Evolutionary conservation across 495 filamentous ascomycete species (phyloP), one percentile per base, ranked within the genome.

Genomic region (Penicillium lagena): DNA sequence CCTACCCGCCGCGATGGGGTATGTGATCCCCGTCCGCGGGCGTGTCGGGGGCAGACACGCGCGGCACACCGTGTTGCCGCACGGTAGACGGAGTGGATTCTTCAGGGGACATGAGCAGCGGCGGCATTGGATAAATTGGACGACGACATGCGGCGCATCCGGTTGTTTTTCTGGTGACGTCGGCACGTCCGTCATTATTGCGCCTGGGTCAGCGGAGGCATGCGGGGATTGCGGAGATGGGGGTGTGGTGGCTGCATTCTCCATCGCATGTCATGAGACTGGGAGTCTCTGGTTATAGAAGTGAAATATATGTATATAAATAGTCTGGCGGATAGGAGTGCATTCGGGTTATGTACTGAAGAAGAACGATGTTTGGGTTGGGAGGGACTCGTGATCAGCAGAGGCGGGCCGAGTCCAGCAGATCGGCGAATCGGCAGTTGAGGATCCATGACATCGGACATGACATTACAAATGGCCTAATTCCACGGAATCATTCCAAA

Each of bases 31-130:
- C 45, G 67, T 68, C 22, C 88, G 75, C 14, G 62, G 53, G 50
- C 80, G 77, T 6, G 78, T 54, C 29, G 74, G 60, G 7, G 90
- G 90, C 2, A 95, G 66, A 63, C 90, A 96, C 12, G 56, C 57
- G 46, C 77, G 79, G 65, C 90, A 96, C 7, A 95, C 51, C 7
- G 83, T 78, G 58, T 85, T 79, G 4, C 90, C 90, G 57, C 90
- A 96, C 2, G 90, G 90, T 12, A 96, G 68, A 4, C 86, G 87
- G 35, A 87, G 69, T 10, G 90, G 89, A 1, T 74, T 68, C 28
- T 63, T 72, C 3, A 91, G 68, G 2, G 84, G 86, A 11, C 65
- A 68, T 9, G 85, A 87, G 59, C 90, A 96, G 49, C 76, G 65
- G 14, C 74, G 70, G 59, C 90, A 96, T 60, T 91, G 86, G 12